Percentiles rank a stretch among this genome's conserved stretches.
phyloP scores from a whole-genome alignment of 2,329 filamentous ascomycete genomes.

The Colletotrichum lindemuthianum region DNA sequence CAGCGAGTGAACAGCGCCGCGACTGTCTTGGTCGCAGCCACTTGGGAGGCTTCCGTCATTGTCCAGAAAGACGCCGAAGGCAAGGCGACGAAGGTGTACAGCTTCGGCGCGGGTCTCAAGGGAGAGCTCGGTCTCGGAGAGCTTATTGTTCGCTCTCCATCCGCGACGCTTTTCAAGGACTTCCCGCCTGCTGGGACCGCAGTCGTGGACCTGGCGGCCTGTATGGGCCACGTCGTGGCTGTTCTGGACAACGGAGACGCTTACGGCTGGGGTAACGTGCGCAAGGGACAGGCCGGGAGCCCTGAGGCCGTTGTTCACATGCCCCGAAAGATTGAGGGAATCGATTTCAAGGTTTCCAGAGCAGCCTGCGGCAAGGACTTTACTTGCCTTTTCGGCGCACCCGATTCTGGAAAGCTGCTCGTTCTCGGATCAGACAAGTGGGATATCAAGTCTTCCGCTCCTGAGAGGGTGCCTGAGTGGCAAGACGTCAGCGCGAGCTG shows the following conservation, averaged over 20 bases:
- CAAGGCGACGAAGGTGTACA: slow-evolving; percentile 63
- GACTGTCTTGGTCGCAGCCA: slow-evolving; percentile 68
- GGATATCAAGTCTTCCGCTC: slow-evolving; percentile 68
- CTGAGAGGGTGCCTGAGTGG: slow-evolving; percentile 66
- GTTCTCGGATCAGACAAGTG: slow-evolving; percentile 83
- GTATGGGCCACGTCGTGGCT: slow-evolving; percentile 80
- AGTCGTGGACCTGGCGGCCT: slow-evolving; percentile 74
- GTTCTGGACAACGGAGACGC: slow-evolving; percentile 80
- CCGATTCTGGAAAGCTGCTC: slow-evolving; percentile 65
- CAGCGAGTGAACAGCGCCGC: slow-evolving; percentile 41
- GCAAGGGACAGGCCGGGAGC: slow-evolving; percentile 84
- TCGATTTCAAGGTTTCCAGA: slow-evolving; percentile 70
- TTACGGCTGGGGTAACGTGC: slow-evolving; percentile 89
- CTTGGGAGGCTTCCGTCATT: slow-evolving; percentile 80
- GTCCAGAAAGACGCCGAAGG: slow-evolving; percentile 58
- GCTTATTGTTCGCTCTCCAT: slow-evolving; percentile 58
- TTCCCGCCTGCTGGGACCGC: slow-evolving; percentile 71
- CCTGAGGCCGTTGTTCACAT: slow-evolving; percentile 62
- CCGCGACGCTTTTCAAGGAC: slow-evolving; percentile 60
- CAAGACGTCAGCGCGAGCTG: slow-evolving; percentile 80
- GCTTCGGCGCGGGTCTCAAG: slow-evolving; percentile 72
- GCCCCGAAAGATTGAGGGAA: slow-evolving; percentile 69
- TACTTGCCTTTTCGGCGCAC: slow-evolving; percentile 74
- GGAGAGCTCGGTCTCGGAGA: slow-evolving; percentile 77
- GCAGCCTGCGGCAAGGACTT: slow-evolving; percentile 88